Percentiles rank a stretch among this genome's conserved stretches.
Conservation (phyloP, 148 eudicot genomes). For the Selenicereus undatus region DNA sequence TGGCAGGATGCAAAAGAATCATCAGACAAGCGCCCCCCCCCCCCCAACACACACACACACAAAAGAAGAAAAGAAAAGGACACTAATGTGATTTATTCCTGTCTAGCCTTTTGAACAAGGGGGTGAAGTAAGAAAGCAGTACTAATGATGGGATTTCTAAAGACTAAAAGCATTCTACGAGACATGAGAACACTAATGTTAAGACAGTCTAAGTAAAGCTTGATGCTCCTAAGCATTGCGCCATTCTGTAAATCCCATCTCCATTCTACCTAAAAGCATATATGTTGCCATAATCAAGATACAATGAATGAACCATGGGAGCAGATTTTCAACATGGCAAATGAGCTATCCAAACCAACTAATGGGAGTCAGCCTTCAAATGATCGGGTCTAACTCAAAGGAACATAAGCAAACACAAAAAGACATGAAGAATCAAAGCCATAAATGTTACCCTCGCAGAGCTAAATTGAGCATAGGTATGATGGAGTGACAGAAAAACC, state of each 20-base stretch:
- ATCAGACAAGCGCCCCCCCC: background rate
- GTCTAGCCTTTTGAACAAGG: background rate
- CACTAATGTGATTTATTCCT: background rate
- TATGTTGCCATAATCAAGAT: conserved; percentile 2
- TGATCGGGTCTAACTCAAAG: background rate
- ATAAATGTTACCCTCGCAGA: background rate
- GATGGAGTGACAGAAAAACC: background rate
- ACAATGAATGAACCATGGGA: background rate
- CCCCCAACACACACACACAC: background rate
- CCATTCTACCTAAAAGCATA: background rate
- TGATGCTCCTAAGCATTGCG: background rate
- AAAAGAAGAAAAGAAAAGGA: background rate
- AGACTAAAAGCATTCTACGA: background rate
- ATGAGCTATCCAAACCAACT: background rate
- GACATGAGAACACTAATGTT: background rate
- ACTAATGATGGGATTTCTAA: background rate
- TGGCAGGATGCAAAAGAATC: background rate
- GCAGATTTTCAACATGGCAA: background rate
- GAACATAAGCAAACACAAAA: background rate
- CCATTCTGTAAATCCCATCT: background rate
- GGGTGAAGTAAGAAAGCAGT: background rate
- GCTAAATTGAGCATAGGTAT: background rate
- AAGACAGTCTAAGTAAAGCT: background rate
- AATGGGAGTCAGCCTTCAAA: background rate
- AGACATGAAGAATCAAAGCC: background rate